Evolutionary conservation across 345 rosid species (phyloP), one percentile per base, ranked within the genome.

Genomic region (Syzygium grande): DNA sequence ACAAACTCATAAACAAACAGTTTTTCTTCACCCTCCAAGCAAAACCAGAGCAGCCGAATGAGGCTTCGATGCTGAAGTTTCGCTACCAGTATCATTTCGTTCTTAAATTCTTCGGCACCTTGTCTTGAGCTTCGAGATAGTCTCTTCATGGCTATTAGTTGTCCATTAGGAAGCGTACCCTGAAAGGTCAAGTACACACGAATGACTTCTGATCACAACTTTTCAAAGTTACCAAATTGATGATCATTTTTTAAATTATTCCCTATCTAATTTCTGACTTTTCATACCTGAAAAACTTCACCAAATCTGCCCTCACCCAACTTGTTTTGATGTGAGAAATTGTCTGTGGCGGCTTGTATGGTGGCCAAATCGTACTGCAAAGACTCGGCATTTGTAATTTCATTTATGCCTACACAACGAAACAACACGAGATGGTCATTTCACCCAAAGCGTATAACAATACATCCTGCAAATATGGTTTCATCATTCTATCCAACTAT

Each of bases 21-120:
- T 68, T 91, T 92, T 77, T 96, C 96, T 52, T 91, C 94, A 63
- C 90, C 89, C 80, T 95, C 91, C 79, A 91, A 84, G 38, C 38
- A 34, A 34, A 34, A 34, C 38, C 38, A 2, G 38, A 34, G 38
- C 38, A 34, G 38, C 38, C 87, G 93, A 63, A 96, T 94, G 34
- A 96, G 91, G 84, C 94, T 95, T 51, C 92, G 84, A 87, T 96
- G 97, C 84, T 96, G 97, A 38, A 96, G 91, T 85, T 91, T 92
- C 2, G 95, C 89, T 29, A 96, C 92, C 68, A 34, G 38, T 34
- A 34, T 34, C 38, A 95, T 92, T 85, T 95, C 97, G 52, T 93
- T 96, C 87, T 87, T 90, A 52, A 96, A 93, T 84, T 96, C 95
- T 84, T 89, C 87, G 0, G 90, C 73, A 14, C 97, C 98, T 91